Percentiles rank a stretch among this genome's conserved stretches.
Evolutionary conservation across 768 basidiomycete genomes (phyloP).

Genomic region (Rhizopogon salebrosus): DNA sequence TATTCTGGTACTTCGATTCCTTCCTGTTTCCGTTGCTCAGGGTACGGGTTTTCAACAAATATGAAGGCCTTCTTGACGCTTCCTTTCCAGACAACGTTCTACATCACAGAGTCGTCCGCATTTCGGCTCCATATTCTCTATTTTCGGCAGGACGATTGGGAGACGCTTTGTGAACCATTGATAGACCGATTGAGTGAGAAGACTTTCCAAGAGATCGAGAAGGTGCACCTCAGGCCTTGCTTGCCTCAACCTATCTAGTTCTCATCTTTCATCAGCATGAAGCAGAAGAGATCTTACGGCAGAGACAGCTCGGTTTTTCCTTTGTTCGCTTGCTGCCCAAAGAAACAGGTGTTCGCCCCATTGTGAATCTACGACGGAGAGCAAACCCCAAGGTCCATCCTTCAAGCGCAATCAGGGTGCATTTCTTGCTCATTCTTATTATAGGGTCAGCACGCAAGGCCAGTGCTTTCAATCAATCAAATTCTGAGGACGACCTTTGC

Average conservation of each 20-base stretch:
- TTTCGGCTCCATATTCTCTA: constrained; percentile 81
- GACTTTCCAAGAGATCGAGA: constrained; percentile 66
- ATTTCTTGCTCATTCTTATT: neutral
- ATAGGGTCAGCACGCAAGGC: constrained; percentile 26
- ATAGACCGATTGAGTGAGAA: constrained; percentile 64
- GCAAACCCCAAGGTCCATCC: constrained; percentile 28
- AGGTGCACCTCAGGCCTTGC: constrained; percentile 38
- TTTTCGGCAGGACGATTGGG: constrained; percentile 95
- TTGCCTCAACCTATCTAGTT: neutral
- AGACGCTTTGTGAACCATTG: constrained; percentile 73
- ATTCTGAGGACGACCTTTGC: constrained; percentile 80
- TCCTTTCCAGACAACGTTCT: constrained; percentile 74
- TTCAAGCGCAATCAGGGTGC: neutral
- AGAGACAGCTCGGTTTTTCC: constrained; percentile 75
- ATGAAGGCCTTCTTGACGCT: neutral
- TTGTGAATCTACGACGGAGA: constrained; percentile 79
- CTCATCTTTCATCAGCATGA: constrained; percentile 42
- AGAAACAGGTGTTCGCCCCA: constrained; percentile 90
- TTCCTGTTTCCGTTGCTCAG: constrained; percentile 76
- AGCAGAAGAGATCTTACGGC: constrained; percentile 59
- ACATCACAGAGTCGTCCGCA: constrained; percentile 87
- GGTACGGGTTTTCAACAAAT: constrained; percentile 37
- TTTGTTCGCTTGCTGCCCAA: constrained; percentile 90
- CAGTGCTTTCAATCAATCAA: constrained; percentile 76
- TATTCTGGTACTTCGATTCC: constrained; percentile 93